Conservation (phyloP, 2,329 filamentous ascomycete species). For the Pseudocercospora cruenta region DNA sequence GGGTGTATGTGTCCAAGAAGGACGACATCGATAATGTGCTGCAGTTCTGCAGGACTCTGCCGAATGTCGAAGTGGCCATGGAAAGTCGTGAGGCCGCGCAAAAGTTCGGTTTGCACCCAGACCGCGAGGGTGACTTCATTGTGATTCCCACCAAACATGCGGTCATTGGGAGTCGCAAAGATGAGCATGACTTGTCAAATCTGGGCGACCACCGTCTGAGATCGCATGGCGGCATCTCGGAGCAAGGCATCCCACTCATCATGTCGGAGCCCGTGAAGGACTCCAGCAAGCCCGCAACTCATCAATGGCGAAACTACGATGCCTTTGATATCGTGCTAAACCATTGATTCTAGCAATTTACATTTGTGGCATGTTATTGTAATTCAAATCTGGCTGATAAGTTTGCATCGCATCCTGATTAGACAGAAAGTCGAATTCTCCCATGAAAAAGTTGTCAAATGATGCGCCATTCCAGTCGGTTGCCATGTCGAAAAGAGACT, state of each 20-base stretch:
- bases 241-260: constrained; percentile 45
- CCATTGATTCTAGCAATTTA: constrained; percentile 12
- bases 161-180: constrained; percentile 43
- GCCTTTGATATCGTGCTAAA: constrained; percentile 47
- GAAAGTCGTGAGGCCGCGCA: constrained; percentile 40
- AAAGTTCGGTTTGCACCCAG: constrained; percentile 44
- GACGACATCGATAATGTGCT: constrained; percentile 37
- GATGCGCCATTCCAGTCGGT: constrained; percentile 28
- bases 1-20: constrained; percentile 42
- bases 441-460: constrained; percentile 38
- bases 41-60: constrained; percentile 34
- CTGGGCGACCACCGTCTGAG: constrained; percentile 43
- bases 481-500: constrained; percentile 35
- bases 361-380: constrained; percentile 26
- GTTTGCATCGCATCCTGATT: constrained; percentile 31
- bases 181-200: constrained; percentile 43
- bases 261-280: constrained; percentile 35
- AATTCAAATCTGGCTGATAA: constrained; percentile 33
- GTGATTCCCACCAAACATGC: constrained; percentile 43
- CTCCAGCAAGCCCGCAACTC: constrained; percentile 10
- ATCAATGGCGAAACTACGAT: constrained; percentile 46
- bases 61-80: constrained; percentile 42
- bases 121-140: constrained; percentile 48
- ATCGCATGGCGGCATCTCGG: constrained; percentile 48
- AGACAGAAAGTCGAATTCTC: constrained; percentile 37